Evolutionary conservation across 208 protist species (phyloP).

Genomic region (Trypanosoma vivax): DNA sequence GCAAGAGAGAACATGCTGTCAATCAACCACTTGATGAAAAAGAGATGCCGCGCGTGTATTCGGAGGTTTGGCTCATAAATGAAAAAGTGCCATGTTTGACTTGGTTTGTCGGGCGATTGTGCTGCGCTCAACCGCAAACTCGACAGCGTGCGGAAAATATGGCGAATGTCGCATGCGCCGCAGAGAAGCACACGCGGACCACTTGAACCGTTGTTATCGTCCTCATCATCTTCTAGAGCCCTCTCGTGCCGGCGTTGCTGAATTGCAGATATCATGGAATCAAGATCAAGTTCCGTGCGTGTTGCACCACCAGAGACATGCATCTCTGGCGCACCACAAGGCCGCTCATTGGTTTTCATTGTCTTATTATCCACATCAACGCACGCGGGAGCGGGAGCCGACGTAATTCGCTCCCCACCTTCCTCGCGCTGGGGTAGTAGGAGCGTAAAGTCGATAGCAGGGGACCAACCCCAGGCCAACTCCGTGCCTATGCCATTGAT

Average conservation of each 20-base stretch:
- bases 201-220: not conserved
- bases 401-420: too few relatives aligned
- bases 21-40: constrained; percentile 88
- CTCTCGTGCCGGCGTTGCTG: not conserved
- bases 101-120: not conserved
- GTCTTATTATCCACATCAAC: not conserved
- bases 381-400: too few relatives aligned
- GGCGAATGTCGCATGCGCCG: constrained; percentile 73
- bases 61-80: constrained; percentile 86
- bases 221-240: not conserved
- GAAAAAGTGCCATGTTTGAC: constrained; percentile 65
- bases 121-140: constrained; percentile 30
- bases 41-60: constrained; percentile 78
- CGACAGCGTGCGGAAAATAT: constrained; percentile 79
- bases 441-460: constrained; percentile 65
- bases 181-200: constrained; percentile 57
- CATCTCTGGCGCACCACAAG: not conserved
- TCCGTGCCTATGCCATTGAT: constrained; percentile 83
- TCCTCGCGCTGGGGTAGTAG: constrained; percentile 28
- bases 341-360: not conserved
- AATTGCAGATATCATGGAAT: constrained; percentile 39
- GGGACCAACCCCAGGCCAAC: constrained; percentile 85
- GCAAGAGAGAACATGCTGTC: constrained; percentile 83
- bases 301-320: not conserved
- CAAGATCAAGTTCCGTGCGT: constrained; percentile 12